Base-by-base conservation (phyloP, 306 rosid species). In the Gleditsia sinensis region DNA sequence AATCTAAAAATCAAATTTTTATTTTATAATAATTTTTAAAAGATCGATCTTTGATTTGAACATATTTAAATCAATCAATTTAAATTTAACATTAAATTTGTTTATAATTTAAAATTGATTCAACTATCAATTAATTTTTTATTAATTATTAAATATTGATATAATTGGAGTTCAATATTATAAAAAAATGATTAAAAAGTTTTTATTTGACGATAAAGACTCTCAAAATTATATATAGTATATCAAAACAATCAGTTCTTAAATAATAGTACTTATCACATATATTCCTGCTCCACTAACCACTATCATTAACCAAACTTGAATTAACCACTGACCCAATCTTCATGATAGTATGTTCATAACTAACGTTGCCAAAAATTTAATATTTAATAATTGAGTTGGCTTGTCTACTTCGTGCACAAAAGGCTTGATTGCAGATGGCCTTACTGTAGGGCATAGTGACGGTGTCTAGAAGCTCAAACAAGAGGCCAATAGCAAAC, bases 41-140 rank as follows among this genome's bases (percentile, higher is more conserved):
- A 12, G 51, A 55, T 30, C 33, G 37, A 28, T 76, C 43, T 48
- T 75, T 75, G 67, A 66, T 59, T 75, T 65, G 42, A 27, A 54
- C 63, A 63, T n/a, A 39, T 17, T 25, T 39, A 20, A 43, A 16
- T 11, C 71, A 45, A 42, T n/a, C n/a, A n/a, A n/a, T n/a, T n/a
- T n/a, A n/a, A n/a, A n/a, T n/a, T n/a, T n/a, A n/a, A n/a, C n/a
- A n/a, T n/a, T n/a, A n/a, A n/a, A n/a, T n/a, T n/a, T n/a, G n/a
- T n/a, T n/a, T n/a, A n/a, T n/a, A n/a, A n/a, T n/a, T n/a, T n/a
- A n/a, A n/a, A n/a, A n/a, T n/a, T n/a, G n/a, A n/a, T n/a, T n/a
- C n/a, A n/a, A n/a, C n/a, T n/a, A n/a, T n/a, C n/a, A n/a, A n/a
- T n/a, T n/a, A n/a, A n/a, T n/a, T n/a, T n/a, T n/a, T n/a, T n/a